Percentiles rank a stretch among this genome's conserved stretches.
Conservation (phyloP, 352 stramenopile species). For the Peronosclerospora sorghi region DNA sequence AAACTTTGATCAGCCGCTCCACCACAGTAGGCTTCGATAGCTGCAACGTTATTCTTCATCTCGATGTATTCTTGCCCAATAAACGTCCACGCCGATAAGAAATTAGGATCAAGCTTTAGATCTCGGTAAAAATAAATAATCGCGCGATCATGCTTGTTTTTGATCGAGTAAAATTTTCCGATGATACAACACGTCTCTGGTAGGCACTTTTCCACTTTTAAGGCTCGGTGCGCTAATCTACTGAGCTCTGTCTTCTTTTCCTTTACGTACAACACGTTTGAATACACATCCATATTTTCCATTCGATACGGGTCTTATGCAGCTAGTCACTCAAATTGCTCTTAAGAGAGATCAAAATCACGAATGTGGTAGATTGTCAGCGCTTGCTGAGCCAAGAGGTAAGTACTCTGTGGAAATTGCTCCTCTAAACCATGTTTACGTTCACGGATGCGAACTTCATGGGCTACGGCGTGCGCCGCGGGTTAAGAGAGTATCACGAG, state of each 20-base stretch:
- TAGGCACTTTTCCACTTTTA: conserved; percentile 93
- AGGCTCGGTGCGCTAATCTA: conserved; percentile 83
- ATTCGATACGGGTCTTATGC: conserved; percentile 58
- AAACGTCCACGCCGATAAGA: conserved; percentile 94
- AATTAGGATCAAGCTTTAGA: conserved; percentile 91
- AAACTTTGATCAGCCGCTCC: too few relatives aligned
- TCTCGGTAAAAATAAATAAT: conserved; percentile 95
- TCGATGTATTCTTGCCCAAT: conserved; percentile 99
- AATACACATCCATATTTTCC: conserved; percentile 80
- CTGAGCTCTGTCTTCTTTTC: conserved; percentile 82
- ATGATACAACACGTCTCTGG: conserved; percentile 98
- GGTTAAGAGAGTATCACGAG: too few relatives aligned
- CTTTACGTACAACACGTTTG: conserved; percentile 81
- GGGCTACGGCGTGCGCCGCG: too few relatives aligned
- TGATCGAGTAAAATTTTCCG: conserved; percentile 84
- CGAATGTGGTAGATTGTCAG: conserved; percentile 73
- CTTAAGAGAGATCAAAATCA: conserved; percentile 72
- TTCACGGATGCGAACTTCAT: too few relatives aligned
- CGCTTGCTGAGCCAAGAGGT: conserved; percentile 65
- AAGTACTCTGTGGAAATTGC: conserved; percentile 59
- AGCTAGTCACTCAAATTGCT: conserved; percentile 59
- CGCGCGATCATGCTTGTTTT: conserved; percentile 92
- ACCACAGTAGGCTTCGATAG: conserved; percentile 95
- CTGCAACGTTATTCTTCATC: conserved; percentile 95
- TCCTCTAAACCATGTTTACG: conserved; percentile 30